Evolutionary conservation across 139 green algal species (phyloP), one percentile per base, ranked within the genome.

Genomic region (Chlamydomonas sp.): DNA sequence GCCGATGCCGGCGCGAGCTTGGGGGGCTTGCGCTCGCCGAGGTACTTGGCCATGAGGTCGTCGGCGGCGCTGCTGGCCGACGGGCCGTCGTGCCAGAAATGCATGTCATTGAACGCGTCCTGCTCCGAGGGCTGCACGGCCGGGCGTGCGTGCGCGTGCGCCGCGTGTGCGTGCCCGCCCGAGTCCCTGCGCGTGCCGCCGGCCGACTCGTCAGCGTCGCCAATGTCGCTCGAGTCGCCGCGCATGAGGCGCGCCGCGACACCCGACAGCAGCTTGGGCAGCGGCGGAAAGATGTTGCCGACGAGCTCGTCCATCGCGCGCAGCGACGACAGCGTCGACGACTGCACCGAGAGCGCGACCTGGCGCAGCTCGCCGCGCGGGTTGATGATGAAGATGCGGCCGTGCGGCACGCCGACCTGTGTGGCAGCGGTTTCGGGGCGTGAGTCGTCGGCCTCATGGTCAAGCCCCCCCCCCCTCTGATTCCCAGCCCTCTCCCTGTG

Each of bases 311-410:
- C 88, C 69, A 91, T 88, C 24, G 76, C 81, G 47, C 73, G 67
- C 31, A 91, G 76, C 1, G 78, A 79, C 39, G 69, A 81, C 70
- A 81, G 82, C 24, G 80, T 82, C 6, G 54, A 74, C 3, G 71
- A 65, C 58, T 66, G 66, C 16, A 73, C 38, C 5, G 69, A 35
- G 30, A 73, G 29, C 20, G 61, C 30, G 4, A 67, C 48, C 29
- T 70, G 65, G 35, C 72, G 67, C 43, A 87, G 83, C 66, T 83
- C 72, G 13, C 85, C 81, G 65, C 74, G 87, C 16, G 90, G 87
- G 80, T 98, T 97, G 78, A 98, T 98, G 67, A 89, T 97, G 84
- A 96, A 96, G 65, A 92, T 93, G 65, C 87, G 88, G 30, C 69
- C 72, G 28, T 73, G 58, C 3, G 85, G 86, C 1, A 97, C 79